These are phyloP conservation scores for Sungouiozyma intestinalis DNA, from an alignment of 805 yeast genomes.

Conservation along the genomic window DNA sequence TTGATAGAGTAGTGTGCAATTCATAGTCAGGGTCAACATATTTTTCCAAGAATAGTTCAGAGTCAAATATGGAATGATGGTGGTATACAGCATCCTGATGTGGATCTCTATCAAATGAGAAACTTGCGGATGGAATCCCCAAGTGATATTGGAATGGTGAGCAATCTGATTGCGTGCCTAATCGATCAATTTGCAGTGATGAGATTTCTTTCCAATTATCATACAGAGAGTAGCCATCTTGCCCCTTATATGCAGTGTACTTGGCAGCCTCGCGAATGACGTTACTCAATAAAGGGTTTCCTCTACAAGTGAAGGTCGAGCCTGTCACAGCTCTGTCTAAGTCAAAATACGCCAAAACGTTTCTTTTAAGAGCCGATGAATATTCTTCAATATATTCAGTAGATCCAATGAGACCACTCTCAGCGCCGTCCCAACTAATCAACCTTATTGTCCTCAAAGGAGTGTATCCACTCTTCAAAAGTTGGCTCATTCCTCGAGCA, in stretches of 20 bases:
- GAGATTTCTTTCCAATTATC: constrained; percentile 37
- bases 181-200: constrained; percentile 30
- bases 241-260: constrained; percentile 34
- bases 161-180: constrained; percentile 46
- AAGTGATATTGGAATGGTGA: constrained; percentile 53
- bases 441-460: constrained; percentile 62
- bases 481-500: constrained; percentile 38
- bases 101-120: constrained; percentile 32
- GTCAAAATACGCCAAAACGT: constrained; percentile 45
- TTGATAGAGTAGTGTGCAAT: constrained; percentile 47
- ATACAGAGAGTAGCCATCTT: constrained; percentile 32
- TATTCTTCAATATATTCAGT: constrained; percentile 68
- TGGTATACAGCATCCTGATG: constrained; percentile 43
- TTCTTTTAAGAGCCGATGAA: constrained; percentile 33
- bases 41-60: constrained; percentile 43
- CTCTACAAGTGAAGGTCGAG: constrained; percentile 33
- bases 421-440: constrained; percentile 78
- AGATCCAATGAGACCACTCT: constrained; percentile 61
- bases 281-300: constrained; percentile 48
- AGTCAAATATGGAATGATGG: constrained; percentile 49
- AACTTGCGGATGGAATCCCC: constrained; percentile 53
- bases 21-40: constrained; percentile 43
- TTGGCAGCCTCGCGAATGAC: constrained; percentile 38
- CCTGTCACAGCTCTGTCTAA: constrained; percentile 46
- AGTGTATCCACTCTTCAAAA: constrained; percentile 48